Evolutionary conservation across 192 early-diverging fungal genomes (phyloP).

Genomic region (Coemansia sp.): DNA sequence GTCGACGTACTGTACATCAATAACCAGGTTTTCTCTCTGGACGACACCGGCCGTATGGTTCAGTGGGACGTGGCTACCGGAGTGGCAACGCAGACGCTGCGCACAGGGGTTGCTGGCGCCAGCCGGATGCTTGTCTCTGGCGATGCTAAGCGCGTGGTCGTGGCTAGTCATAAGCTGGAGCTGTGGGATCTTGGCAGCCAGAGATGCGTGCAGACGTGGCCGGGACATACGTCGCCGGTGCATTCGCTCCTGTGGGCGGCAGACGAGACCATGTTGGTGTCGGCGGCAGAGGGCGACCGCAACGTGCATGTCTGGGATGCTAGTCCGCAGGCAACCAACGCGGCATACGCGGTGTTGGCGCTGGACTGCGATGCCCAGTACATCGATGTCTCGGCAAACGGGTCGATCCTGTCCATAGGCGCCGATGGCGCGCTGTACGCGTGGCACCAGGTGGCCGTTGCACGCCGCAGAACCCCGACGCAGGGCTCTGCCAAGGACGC

Average conservation of each 20-base stretch:
- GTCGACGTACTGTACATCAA: constrained; percentile 5
- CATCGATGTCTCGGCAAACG: constrained; percentile 28
- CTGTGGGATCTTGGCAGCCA: constrained; percentile 28
- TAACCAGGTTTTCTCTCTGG: constrained; percentile 23
- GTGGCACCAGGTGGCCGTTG: constrained; percentile 39
- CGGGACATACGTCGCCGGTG: constrained; percentile 32
- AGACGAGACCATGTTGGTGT: constrained; percentile 31
- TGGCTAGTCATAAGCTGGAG: constrained; percentile 45
- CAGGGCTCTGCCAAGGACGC: neutral
- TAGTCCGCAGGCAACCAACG: neutral
- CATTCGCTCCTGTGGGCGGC: constrained; percentile 37
- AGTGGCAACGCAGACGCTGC: constrained; percentile 6
- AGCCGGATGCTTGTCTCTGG: constrained; percentile 19
- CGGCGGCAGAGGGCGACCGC: constrained; percentile 36
- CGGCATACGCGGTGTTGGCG: constrained; percentile 21
- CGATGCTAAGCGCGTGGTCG: constrained; percentile 26
- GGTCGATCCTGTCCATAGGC: constrained; percentile 39
- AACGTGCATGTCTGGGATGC: constrained; percentile 45
- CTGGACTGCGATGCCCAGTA: constrained; percentile 25
- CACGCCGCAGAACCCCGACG: constrained; percentile 6
- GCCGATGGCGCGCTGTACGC: constrained; percentile 25
- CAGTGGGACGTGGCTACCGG: constrained; percentile 27
- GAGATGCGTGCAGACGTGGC: constrained; percentile 12
- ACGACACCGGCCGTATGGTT: constrained; percentile 18
- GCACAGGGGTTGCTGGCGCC: constrained; percentile 22